Evolutionary conservation across 495 filamentous ascomycete genomes (phyloP).

Genomic region (Tuber magnatum): DNA sequence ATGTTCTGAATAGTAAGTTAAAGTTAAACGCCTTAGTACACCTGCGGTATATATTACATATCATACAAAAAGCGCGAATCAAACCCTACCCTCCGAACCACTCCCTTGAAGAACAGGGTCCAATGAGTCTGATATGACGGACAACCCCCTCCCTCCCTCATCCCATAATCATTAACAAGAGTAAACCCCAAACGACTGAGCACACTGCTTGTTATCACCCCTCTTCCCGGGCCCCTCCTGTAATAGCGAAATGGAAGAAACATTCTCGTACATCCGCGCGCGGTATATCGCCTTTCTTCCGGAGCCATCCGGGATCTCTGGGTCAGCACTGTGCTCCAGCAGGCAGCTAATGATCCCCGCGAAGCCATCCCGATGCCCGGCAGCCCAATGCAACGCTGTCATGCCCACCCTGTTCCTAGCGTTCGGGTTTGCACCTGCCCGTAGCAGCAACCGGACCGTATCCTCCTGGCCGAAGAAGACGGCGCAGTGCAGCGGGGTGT

Average conservation of each 20-base stretch:
- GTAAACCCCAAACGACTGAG: background rate
- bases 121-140: background rate
- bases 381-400: slow-evolving; percentile 23
- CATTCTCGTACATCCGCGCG: background rate
- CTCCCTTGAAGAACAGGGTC: background rate
- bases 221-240: background rate
- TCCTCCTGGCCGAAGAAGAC: slow-evolving; percentile 15
- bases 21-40: background rate
- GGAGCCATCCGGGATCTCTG: background rate
- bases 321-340: background rate
- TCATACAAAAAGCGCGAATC: background rate
- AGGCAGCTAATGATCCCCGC: background rate
- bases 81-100: background rate
- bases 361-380: slow-evolving; percentile 21
- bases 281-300: background rate
- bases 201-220: background rate
- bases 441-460: slow-evolving; percentile 16
- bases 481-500: slow-evolving; percentile 27
- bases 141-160: background rate
- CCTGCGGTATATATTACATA: background rate
- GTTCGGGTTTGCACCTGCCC: slow-evolving; percentile 19
- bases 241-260: background rate
- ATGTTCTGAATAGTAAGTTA: background rate
- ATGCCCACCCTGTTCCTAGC: slow-evolving; percentile 7
- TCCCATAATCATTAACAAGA: background rate